phyloP scores from a whole-genome alignment of 805 yeast species.

The Grigorovia jiainica region DNA sequence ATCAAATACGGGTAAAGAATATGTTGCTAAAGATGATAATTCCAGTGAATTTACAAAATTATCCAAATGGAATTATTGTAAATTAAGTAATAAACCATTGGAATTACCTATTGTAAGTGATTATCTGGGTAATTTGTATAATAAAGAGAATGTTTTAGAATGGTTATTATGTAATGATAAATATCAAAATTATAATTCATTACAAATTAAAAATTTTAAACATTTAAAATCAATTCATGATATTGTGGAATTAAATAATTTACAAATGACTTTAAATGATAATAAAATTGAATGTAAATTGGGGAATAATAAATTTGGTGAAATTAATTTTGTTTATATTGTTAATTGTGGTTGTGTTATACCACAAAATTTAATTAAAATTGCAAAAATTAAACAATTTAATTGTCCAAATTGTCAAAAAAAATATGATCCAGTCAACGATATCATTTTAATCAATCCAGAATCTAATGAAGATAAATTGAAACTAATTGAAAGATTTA shows the following conservation, averaged over 20 bases:
- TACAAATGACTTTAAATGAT: constrained; percentile 7
- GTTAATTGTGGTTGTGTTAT: constrained; percentile 39
- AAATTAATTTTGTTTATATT: constrained; percentile 35
- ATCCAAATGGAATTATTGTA: constrained; percentile 41
- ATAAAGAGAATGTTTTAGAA: constrained; percentile 55
- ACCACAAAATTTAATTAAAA: constrained; percentile 13
- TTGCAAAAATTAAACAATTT: not conserved
- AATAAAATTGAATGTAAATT: constrained; percentile 11
- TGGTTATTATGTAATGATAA: constrained; percentile 33
- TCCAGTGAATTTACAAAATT: constrained; percentile 14
- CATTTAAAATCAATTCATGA: constrained; percentile 36
- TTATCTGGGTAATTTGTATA: constrained; percentile 53
- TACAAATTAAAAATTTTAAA: constrained; percentile 18
- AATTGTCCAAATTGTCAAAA: constrained; percentile 37
- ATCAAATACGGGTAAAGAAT: constrained; percentile 23
- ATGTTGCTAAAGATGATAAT: constrained; percentile 11
- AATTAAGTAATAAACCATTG: constrained; percentile 35
- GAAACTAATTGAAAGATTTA: constrained; percentile 17
- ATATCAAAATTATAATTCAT: constrained; percentile 17
- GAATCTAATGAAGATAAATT: constrained; percentile 7
- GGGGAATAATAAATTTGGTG: constrained; percentile 29
- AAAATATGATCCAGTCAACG: constrained; percentile 9
- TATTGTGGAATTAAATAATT: constrained; percentile 34
- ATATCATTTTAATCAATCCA: constrained; percentile 1
- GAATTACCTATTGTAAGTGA: constrained; percentile 56